Evolutionary conservation across 805 yeast genomes (phyloP).

Genomic region (Candida ortonii): DNA sequence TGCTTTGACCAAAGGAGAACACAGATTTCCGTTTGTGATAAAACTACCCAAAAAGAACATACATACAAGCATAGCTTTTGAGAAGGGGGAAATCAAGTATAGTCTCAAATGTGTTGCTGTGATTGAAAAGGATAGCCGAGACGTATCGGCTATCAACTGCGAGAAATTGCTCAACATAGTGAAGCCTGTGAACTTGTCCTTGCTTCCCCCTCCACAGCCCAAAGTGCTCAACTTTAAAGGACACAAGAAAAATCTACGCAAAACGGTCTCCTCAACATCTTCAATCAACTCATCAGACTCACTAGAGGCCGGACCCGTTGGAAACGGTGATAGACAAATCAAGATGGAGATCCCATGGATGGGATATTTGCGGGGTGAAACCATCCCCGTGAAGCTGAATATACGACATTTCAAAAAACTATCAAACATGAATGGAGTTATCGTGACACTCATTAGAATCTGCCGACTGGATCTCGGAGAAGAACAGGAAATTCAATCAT

Average conservation of each 20-base stretch:
- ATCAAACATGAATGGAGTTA: constrained; percentile 68
- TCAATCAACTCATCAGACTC: constrained; percentile 34
- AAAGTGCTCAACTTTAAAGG: constrained; percentile 62
- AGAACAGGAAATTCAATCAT: constrained; percentile 64
- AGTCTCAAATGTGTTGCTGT: constrained; percentile 41
- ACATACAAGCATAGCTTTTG: constrained; percentile 75
- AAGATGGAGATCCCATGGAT: constrained; percentile 50
- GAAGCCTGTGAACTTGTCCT: constrained; percentile 72
- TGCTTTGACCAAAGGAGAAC: constrained; percentile 74
- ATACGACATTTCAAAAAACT: constrained; percentile 70
- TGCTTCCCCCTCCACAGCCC: constrained; percentile 63
- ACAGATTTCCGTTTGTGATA: constrained; percentile 81
- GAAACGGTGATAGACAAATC: constrained; percentile 26
- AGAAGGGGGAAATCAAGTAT: constrained; percentile 79
- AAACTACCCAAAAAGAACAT: constrained; percentile 73
- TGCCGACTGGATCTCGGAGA: constrained; percentile 63
- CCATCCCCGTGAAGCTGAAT: constrained; percentile 65
- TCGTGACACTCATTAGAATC: constrained; percentile 75
- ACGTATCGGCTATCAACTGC: constrained; percentile 39
- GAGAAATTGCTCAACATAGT: constrained; percentile 59
- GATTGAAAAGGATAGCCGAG: constrained; percentile 21
- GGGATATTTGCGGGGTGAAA: constrained; percentile 79
- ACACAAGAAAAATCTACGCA: constrained; percentile 33
- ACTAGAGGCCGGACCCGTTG: constrained; percentile 13
- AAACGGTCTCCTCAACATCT: constrained; percentile 40